Percentiles rank a stretch among this genome's conserved stretches.
These are phyloP conservation scores for Cokeromyces recurvatus DNA, from an alignment of 371 early-diverging fungal species.

Conservation along the genomic window DNA sequence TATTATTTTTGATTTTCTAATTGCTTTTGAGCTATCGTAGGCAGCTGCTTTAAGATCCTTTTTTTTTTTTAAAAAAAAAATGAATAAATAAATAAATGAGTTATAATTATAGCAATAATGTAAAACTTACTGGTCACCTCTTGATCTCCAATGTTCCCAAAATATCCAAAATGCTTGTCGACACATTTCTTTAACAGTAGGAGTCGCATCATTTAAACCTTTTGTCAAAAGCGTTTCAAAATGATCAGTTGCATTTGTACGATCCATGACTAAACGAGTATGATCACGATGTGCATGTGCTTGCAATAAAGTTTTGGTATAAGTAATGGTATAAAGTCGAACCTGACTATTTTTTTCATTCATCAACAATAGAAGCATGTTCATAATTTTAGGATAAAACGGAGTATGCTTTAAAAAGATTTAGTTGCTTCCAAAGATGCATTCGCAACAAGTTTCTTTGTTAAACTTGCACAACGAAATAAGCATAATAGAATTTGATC, in stretches of 20 bases:
- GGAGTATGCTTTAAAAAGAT: slow-evolving; percentile 32
- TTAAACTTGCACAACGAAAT: slow-evolving; percentile 30
- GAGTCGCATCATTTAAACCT: slow-evolving; percentile 40
- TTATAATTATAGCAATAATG: background rate
- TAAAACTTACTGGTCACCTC: slow-evolving; percentile 38
- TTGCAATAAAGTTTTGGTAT: slow-evolving; percentile 31
- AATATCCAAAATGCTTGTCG: slow-evolving; percentile 46
- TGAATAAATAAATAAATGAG: background rate
- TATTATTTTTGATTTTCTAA: slow-evolving; percentile 25
- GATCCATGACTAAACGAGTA: slow-evolving; percentile 30
- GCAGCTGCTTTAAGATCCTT: slow-evolving; percentile 21
- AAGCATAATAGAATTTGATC: slow-evolving; percentile 37
- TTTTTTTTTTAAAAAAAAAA: background rate
- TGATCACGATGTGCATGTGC: slow-evolving; percentile 35
- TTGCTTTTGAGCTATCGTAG: slow-evolving; percentile 24
- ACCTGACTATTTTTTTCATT: slow-evolving; percentile 46
- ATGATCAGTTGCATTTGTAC: slow-evolving; percentile 28
- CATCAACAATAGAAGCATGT: slow-evolving; percentile 28
- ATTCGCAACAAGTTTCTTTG: slow-evolving; percentile 38
- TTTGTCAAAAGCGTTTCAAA: slow-evolving; percentile 32
- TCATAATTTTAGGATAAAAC: slow-evolving; percentile 35
- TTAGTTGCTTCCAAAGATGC: slow-evolving; percentile 27
- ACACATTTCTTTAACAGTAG: slow-evolving; percentile 35
- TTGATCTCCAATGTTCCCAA: slow-evolving; percentile 37
- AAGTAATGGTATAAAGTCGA: slow-evolving; percentile 30